Percentiles rank a stretch among this genome's conserved stretches.
Evolutionary conservation across 805 yeast genomes (phyloP).

Genomic region (Candida insectorum): DNA sequence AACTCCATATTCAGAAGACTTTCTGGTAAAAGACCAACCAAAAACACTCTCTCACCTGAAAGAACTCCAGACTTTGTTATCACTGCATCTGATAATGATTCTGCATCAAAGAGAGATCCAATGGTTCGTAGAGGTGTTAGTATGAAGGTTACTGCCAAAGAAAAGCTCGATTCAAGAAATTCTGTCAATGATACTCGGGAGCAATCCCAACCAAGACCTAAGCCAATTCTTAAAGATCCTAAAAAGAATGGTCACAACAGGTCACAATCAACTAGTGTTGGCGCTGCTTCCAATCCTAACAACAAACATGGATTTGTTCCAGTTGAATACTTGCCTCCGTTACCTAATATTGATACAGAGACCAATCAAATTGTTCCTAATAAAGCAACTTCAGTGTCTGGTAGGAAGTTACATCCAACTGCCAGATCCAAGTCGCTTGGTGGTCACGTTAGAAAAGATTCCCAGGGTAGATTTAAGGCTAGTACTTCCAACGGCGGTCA

Average conservation of each 20-base stretch:
- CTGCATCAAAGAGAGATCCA: slow-evolving; percentile 28
- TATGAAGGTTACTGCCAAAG: slow-evolving; percentile 58
- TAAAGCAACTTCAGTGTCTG: slow-evolving; percentile 7
- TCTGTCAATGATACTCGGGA: slow-evolving; percentile 1
- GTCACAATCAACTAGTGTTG: slow-evolving; percentile 27
- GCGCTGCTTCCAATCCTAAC: slow-evolving; percentile 21
- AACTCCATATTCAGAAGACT: slow-evolving; percentile 36
- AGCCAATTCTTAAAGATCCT: slow-evolving; percentile 21
- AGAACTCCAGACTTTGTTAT: slow-evolving; percentile 1
- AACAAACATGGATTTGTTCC: slow-evolving; percentile 40
- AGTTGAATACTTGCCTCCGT: slow-evolving; percentile 42
- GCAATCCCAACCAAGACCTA: slow-evolving; percentile 3
- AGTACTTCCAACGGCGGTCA: slow-evolving; percentile 11
- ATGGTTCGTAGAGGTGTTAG: slow-evolving; percentile 59
- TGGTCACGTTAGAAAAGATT: slow-evolving; percentile 65
- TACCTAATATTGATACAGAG: slow-evolving; percentile 36
- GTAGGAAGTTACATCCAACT: slow-evolving; percentile 60
- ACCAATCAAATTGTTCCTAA: slow-evolving; percentile 18
- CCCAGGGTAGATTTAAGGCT: slow-evolving; percentile 21
- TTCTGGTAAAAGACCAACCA: slow-evolving; percentile 26
- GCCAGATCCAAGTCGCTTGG: slow-evolving; percentile 88
- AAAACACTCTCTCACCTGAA: slow-evolving; percentile 8
- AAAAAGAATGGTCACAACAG: slow-evolving; percentile 23
- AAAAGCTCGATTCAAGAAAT: slow-evolving; percentile 27
- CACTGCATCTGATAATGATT: slow-evolving; percentile 9